phyloP scores from a whole-genome alignment of 2,329 filamentous ascomycete species.

The Plectosphaerella sp. region DNA sequence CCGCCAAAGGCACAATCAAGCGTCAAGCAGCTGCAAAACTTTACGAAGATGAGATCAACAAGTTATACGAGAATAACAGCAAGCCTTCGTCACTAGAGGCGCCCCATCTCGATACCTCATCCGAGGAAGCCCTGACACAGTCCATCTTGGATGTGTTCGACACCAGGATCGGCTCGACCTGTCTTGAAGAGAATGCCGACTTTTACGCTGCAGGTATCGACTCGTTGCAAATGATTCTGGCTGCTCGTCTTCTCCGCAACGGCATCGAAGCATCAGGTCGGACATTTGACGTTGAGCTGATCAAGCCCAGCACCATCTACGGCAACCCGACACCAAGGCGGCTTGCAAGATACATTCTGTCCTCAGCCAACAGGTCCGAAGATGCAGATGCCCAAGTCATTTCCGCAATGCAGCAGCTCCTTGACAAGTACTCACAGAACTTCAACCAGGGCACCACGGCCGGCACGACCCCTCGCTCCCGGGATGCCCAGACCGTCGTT shows the following conservation, averaged over 20 bases:
- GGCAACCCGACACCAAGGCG: slow-evolving; percentile 28
- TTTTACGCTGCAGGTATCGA: slow-evolving; percentile 35
- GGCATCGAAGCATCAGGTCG: slow-evolving; percentile 24
- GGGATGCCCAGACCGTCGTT: slow-evolving; percentile 23
- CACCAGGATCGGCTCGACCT: slow-evolving; percentile 8
- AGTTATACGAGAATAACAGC: slow-evolving; percentile 28
- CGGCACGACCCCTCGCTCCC: slow-evolving; percentile 22
- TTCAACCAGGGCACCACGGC: slow-evolving; percentile 16
- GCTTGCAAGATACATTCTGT: slow-evolving; percentile 28
- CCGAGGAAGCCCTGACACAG: slow-evolving; percentile 13
- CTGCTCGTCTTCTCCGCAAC: slow-evolving; percentile 27
- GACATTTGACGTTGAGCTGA: slow-evolving; percentile 24
- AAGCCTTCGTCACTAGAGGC: slow-evolving; percentile 6
- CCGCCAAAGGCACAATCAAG: slow-evolving; percentile 42
- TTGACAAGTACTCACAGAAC: slow-evolving; percentile 28
- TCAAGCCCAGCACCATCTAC: slow-evolving; percentile 34
- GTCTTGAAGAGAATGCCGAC: slow-evolving; percentile 21
- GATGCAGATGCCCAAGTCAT: slow-evolving; percentile 14
- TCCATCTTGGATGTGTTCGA: slow-evolving; percentile 18
- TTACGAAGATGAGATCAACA: slow-evolving; percentile 38
- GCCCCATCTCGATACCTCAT: slow-evolving; percentile 14
- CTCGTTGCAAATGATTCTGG: slow-evolving; percentile 34
- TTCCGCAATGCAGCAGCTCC: slow-evolving; percentile 25
- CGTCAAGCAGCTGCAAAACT: slow-evolving; percentile 30
- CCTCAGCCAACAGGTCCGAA: slow-evolving; percentile 5